phyloP scores from a whole-genome alignment of 345 rosid genomes.

The Geranium rotundifolium region DNA sequence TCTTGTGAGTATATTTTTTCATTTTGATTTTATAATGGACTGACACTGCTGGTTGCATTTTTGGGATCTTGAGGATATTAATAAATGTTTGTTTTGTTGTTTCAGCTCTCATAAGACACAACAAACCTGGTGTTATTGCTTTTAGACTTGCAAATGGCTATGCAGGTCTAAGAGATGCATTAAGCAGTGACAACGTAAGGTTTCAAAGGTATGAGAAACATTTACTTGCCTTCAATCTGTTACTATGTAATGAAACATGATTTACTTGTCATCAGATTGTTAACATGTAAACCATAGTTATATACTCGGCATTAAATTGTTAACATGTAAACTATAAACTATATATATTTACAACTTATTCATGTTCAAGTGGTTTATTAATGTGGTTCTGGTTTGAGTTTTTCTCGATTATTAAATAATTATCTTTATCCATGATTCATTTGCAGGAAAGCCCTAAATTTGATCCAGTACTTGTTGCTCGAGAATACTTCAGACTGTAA shows the following conservation, averaged over 20 bases:
- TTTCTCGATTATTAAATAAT: not conserved
- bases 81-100: conserved; percentile 6
- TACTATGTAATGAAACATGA: too few relatives aligned
- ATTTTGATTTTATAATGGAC: too few relatives aligned
- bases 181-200: conserved; percentile 51
- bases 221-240: not conserved
- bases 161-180: conserved; percentile 65
- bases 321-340: too few relatives aligned
- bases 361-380: not conserved
- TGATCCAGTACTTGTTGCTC: conserved; percentile 72
- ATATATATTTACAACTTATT: too few relatives aligned
- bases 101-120: conserved; percentile 75
- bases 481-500: conserved; percentile 65
- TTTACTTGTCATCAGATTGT: too few relatives aligned
- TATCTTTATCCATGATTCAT: not conserved
- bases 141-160: conserved; percentile 89
- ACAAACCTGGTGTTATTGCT: conserved; percentile 64
- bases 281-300: too few relatives aligned
- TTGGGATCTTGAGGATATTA: not conserved
- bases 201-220: conserved; percentile 57
- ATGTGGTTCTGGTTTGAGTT: not conserved
- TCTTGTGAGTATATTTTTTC: conserved; percentile 65
- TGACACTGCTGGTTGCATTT: not conserved
- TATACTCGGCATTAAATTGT: too few relatives aligned
- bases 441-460: conserved; percentile 79